Conservation (phyloP, 768 basidiomycete species). For the Serendipita vermifera region DNA sequence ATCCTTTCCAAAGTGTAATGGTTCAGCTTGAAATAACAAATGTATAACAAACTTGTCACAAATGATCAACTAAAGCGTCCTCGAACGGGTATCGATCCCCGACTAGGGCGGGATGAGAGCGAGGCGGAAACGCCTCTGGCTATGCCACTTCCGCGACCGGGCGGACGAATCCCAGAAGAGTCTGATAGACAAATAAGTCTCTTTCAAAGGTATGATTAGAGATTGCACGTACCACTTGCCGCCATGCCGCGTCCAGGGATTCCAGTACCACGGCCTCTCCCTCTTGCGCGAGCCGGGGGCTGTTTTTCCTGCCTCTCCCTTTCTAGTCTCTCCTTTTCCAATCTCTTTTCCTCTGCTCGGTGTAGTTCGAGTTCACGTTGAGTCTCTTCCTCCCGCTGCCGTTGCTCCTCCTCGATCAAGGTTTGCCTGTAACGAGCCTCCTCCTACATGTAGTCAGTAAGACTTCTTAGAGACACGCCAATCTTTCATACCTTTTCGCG, state of each 20-base stretch:
- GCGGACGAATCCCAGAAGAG: too few species aligned
- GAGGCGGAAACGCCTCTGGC: too few species aligned
- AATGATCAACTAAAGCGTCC: too few species aligned
- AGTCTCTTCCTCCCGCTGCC: neutral
- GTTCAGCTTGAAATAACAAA: too few species aligned
- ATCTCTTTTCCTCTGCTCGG: neutral
- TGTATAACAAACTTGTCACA: too few species aligned
- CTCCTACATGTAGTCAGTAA: neutral
- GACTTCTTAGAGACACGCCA: neutral
- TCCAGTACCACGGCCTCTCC: neutral
- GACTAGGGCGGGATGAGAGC: too few species aligned
- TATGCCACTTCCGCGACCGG: too few species aligned
- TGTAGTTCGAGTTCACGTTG: neutral
- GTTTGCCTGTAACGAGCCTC: neutral
- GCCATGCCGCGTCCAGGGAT: neutral
- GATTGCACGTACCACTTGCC: too few species aligned
- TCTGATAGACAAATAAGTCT: too few species aligned
- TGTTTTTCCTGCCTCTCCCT: neutral
- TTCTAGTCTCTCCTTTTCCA: neutral
- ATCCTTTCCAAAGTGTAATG: constrained; percentile 13
- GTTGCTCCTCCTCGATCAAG: neutral
- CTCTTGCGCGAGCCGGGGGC: neutral
- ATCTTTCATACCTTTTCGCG: neutral
- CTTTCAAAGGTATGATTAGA: too few species aligned
- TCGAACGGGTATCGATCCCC: too few species aligned